phyloP scores from a whole-genome alignment of 768 basidiomycete genomes.

The Rhizopogon roseolus region DNA sequence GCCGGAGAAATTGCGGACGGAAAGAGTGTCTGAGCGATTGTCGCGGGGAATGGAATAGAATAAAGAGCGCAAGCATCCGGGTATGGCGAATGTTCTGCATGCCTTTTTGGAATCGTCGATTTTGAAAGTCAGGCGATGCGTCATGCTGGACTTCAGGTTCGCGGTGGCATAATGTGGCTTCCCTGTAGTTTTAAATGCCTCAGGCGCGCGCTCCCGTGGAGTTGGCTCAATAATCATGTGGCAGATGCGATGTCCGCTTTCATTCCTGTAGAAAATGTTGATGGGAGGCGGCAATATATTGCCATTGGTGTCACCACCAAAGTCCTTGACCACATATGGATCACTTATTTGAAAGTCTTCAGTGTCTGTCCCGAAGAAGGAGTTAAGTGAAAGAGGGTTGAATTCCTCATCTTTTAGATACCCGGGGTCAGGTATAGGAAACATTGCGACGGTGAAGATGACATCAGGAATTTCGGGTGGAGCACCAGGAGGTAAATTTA shows the following conservation, averaged over 20 bases:
- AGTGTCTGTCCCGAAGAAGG: constrained; percentile 26
- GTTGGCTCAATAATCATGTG: constrained; percentile 26
- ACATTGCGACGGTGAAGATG: constrained; percentile 26
- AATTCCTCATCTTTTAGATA: constrained; percentile 22
- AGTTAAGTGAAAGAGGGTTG: constrained; percentile 22
- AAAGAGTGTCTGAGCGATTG: constrained; percentile 20
- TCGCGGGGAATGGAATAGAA: constrained; percentile 23
- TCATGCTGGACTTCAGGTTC: constrained; percentile 18
- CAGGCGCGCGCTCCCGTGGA: constrained; percentile 13
- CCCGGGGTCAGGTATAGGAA: constrained; percentile 25
- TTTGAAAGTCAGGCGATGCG: constrained; percentile 24
- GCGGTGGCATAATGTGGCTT: constrained; percentile 26
- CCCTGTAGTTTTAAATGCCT: constrained; percentile 11
- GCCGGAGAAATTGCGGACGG: constrained; percentile 27
- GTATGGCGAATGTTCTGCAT: constrained; percentile 26
- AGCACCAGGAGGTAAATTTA: constrained; percentile 2
- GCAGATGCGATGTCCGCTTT: constrained; percentile 22
- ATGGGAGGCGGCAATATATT: constrained; percentile 25
- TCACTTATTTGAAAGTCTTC: constrained; percentile 31
- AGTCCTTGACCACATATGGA: constrained; percentile 18
- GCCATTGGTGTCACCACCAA: constrained; percentile 11
- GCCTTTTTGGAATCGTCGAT: constrained; percentile 13
- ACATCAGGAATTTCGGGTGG: constrained; percentile 19
- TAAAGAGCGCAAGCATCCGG: constrained; percentile 27
- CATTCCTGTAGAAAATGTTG: constrained; percentile 28